Base-by-base conservation (phyloP, 108 stramenopile species). In the Skeletonema costatum region DNA sequence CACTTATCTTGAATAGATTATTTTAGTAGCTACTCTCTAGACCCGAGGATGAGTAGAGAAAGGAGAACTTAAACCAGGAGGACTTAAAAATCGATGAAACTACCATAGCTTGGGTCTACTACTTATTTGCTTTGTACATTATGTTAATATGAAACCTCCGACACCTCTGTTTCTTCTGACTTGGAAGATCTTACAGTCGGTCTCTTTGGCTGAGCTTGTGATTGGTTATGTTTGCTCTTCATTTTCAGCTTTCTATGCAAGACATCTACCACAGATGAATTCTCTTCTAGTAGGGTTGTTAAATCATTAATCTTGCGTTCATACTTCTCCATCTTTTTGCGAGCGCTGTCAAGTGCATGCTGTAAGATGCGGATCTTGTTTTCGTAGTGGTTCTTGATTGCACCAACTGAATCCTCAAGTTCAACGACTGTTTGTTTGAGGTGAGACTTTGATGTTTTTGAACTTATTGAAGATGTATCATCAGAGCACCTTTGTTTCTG, bases 241-340 rank as follows among this genome's bases (percentile, higher is more conserved):
- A 41, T 41, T 10, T 51, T 68, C 11, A 81, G 80, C 17, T 80
- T 73, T 68, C 56, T 68, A 62, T 80, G 79, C 35, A 80, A 58
- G 11, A 46, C 42, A 31, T 73, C 68, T 50, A 81, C 60, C 30
- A 81, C 69, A 56, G 39, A 31, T 13, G 75, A 36, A 41, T 82
- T 82, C 35, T 82, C 81, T 56, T 82, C 74, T 2, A 82, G 42
- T 35, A 82, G 60, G 5, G 13, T 72, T 16, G 75, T 48, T 14
- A 82, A 64, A 31, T 82, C 81, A n/a, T 62, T 64, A 3, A 82
- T 75, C 66, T 75, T 82, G 50, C 35, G 60, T 32, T 82, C 75
- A 46, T 75, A 82, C 66, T 71, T 76, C 44, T 75, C 72, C 48
- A 75, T 56, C 35, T 66, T 56, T 72, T 65, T 58, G 56, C 81